These are phyloP conservation scores for Boletus pseudopeckii DNA, from an alignment of 768 basidiomycete genomes.

Conservation along the genomic window DNA sequence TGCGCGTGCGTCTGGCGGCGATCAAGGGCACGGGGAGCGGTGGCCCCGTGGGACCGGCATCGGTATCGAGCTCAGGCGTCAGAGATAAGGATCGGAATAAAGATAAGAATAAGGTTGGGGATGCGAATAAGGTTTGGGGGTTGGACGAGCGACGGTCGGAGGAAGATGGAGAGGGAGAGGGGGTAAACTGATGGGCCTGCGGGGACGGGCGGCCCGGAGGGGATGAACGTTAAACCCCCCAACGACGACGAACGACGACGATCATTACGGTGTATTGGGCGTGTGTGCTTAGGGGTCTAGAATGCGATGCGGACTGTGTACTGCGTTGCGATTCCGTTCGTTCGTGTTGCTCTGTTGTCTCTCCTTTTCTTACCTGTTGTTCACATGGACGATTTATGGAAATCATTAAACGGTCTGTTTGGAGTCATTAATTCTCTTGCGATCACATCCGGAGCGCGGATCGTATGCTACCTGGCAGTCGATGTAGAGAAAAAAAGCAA, in stretches of 20 bases:
- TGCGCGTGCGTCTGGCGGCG: conserved; percentile 47
- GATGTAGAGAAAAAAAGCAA: too few species aligned
- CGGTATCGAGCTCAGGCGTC: background rate
- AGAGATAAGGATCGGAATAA: background rate
- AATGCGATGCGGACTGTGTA: too few species aligned
- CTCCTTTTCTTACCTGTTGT: too few species aligned
- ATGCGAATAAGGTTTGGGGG: background rate
- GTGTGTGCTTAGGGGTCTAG: too few species aligned
- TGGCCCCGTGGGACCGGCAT: background rate
- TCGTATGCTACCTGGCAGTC: too few species aligned
- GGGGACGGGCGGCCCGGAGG: background rate
- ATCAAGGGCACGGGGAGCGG: conserved; percentile 31
- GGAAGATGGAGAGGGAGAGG: background rate
- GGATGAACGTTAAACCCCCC: background rate
- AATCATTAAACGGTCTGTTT: too few species aligned
- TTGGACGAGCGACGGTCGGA: background rate
- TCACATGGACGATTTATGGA: too few species aligned
- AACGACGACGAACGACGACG: background rate
- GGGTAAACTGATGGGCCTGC: background rate
- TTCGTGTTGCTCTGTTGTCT: too few species aligned
- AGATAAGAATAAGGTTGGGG: background rate
- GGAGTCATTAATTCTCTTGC: too few species aligned
- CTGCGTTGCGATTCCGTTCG: too few species aligned
- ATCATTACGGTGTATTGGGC: too few species aligned
- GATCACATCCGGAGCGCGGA: too few species aligned